A percentile compares a stretch with the other conserved stretches of the same genome.
Conservation (phyloP, 805 yeast genomes). For the Starmerella tilneyi region DNA sequence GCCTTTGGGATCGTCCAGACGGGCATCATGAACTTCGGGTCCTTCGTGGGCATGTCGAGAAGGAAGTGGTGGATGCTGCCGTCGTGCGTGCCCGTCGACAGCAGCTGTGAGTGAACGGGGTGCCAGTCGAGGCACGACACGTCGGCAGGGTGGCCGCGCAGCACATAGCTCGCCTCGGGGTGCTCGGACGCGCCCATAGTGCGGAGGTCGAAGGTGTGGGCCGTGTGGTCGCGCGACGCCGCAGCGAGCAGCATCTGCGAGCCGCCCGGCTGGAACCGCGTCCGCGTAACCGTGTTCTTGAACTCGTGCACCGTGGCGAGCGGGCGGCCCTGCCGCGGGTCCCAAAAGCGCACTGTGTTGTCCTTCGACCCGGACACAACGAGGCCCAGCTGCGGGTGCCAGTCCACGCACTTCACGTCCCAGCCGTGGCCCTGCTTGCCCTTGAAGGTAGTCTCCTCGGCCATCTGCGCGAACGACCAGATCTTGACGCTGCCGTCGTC, state of each 20-base stretch:
- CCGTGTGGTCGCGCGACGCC: conserved; percentile 78
- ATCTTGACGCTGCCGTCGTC: conserved; percentile 86
- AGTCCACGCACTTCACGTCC: conserved; percentile 95
- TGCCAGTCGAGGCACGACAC: conserved; percentile 85
- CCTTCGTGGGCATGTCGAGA: conserved; percentile 38
- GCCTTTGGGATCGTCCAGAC: conserved; percentile 64
- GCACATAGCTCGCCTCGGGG: conserved; percentile 30
- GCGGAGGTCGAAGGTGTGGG: conserved; percentile 77
- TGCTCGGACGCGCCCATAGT: conserved; percentile 9
- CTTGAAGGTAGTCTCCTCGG: conserved; percentile 67
- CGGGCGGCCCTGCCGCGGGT: conserved; percentile 65
- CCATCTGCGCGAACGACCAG: conserved; percentile 81
- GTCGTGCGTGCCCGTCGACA: conserved; percentile 80
- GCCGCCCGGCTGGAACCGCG: conserved; percentile 77
- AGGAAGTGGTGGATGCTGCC: conserved; percentile 76
- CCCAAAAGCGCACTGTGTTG: conserved; percentile 89
- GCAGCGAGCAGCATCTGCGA: conserved; percentile 66
- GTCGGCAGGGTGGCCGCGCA: conserved; percentile 75
- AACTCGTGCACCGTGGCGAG: conserved; percentile 78
- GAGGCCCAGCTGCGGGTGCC: conserved; percentile 87
- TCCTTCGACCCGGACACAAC: conserved; percentile 92
- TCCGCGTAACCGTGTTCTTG: conserved; percentile 84
- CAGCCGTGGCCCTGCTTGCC: conserved; percentile 72
- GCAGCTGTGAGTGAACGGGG: conserved; percentile 68
- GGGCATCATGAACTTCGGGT: conserved; percentile 30